Base-by-base conservation (phyloP, 2,329 filamentous ascomycete genomes). In the Pleurostoma richardsiae region DNA sequence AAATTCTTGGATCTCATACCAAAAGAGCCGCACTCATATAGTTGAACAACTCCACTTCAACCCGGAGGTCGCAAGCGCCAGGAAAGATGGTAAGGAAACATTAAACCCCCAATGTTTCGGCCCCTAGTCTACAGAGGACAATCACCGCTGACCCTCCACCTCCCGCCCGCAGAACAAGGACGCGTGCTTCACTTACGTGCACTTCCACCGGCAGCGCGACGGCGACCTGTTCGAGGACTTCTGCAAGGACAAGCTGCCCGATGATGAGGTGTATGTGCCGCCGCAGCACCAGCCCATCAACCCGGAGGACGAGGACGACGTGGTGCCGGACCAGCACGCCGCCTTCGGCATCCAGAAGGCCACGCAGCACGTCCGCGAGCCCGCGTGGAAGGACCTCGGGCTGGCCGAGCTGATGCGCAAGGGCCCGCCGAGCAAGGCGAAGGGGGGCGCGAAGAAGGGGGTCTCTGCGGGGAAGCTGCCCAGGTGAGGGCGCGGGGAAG, bases 281-380 rank as follows among this genome's bases (percentile, higher is more conserved):
- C 82, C 82, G 6, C 81, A 89, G 52, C 82, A 90, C 61, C 87
- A 90, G 63, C 89, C 88, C 39, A 76, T 90, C 60, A 92, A 94
- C 62, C 88, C 89, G 0, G 88, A 94, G 65, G 88, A 94, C 63
- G 88, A 94, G 67, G 89, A 94, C 60, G 88, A 94, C 59, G 86
- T 94, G 4, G 88, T 94, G 4, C 88, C 89, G 1, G 88, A 94
- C 65, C 88, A 94, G 68, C 88, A 94, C 61, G 88, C 88, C 10
- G 89, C 88, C 0, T 94, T 94, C 63, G 89, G 88, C 38, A 94
- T 95, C 57, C 83, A 88, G 64, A 80, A 86, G 55, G 88, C 88
- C 7, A 91, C 87, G 11, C 85, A 90, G 68, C 78, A 79, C 53
- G 76, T 73, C 56, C 79, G 77, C 57, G 86, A 90, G 67, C 76